Conservation (phyloP, 2,329 filamentous ascomycete genomes). For the Taxawa tesnikishii region DNA sequence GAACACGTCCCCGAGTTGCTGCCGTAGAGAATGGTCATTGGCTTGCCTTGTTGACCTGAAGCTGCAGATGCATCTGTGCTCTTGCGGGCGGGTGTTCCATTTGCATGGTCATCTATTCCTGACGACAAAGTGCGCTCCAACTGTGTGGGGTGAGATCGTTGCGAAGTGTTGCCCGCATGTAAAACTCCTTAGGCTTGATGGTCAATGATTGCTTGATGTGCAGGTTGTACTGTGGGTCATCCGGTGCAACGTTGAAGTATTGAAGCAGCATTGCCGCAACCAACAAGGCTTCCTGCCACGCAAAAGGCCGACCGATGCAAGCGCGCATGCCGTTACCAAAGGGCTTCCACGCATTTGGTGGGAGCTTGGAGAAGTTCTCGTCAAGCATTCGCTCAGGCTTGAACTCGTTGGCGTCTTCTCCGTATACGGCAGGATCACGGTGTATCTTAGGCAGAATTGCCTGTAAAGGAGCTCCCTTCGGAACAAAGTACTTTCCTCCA, state of each 20-base stretch:
- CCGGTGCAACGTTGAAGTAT: slow-evolving; percentile 55
- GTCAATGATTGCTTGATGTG: slow-evolving; percentile 45
- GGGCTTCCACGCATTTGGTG: slow-evolving; percentile 32
- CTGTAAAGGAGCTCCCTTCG: slow-evolving; percentile 37
- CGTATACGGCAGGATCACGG: slow-evolving; percentile 51
- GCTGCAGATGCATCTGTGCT: too few relatives aligned
- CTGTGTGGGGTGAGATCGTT: slow-evolving; percentile 32
- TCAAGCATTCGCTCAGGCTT: slow-evolving; percentile 62
- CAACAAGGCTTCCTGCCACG: slow-evolving; percentile 60
- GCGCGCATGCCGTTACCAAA: slow-evolving; percentile 61
- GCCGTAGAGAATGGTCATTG: slow-evolving; percentile 58
- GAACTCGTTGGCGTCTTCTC: slow-evolving; percentile 53
- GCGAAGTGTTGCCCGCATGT: slow-evolving; percentile 46
- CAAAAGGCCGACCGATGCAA: slow-evolving; percentile 63
- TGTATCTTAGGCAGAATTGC: slow-evolving; percentile 44
- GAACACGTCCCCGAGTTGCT: slow-evolving; percentile 68
- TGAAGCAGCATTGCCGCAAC: slow-evolving; percentile 53
- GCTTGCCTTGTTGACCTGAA: slow-evolving; percentile 19
- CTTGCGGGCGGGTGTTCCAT: too few relatives aligned
- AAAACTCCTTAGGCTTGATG: slow-evolving; percentile 51
- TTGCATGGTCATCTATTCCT: too few relatives aligned
- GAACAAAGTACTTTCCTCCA: slow-evolving; percentile 49
- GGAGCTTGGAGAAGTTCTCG: slow-evolving; percentile 45
- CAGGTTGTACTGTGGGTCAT: slow-evolving; percentile 48
- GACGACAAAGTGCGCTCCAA: slow-evolving; percentile 25